Percentiles rank a stretch among this genome's conserved stretches.
phyloP scores from a whole-genome alignment of 805 yeast genomes.

The Saccharomycopsis fermentans region DNA sequence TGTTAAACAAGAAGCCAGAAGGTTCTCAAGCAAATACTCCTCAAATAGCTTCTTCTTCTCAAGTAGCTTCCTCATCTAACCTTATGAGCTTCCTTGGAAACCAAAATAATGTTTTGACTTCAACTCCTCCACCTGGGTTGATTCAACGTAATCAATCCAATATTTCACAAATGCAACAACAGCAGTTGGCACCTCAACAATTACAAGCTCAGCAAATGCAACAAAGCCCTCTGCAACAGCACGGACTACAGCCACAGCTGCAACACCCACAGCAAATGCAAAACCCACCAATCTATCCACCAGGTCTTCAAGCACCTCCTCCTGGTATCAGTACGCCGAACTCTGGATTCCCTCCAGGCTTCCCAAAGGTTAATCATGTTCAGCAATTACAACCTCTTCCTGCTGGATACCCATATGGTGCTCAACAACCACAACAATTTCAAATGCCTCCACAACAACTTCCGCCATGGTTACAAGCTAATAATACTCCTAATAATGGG shows the following conservation, averaged over 20 bases:
- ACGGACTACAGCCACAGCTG: conserved; percentile 12
- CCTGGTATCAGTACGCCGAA: conserved; percentile 5
- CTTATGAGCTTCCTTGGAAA: not conserved
- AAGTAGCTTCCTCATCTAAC: not conserved
- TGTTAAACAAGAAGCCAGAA: conserved; percentile 28
- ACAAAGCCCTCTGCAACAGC: conserved; percentile 19
- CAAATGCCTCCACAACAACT: conserved; percentile 20
- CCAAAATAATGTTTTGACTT: conserved; percentile 4
- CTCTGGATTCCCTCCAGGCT: conserved; percentile 13
- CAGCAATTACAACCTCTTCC: conserved; percentile 15
- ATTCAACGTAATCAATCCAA: conserved; percentile 1
- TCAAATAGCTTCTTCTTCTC: conserved; percentile 4
- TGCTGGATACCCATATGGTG: conserved; percentile 18
- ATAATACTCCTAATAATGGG: conserved; percentile 1
- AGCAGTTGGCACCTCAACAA: conserved; percentile 10
- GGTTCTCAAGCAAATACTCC: conserved; percentile 4
- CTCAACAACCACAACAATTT: conserved; percentile 10
- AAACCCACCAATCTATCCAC: conserved; percentile 9
- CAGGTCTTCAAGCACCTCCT: conserved; percentile 7
- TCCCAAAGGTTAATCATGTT: conserved; percentile 12
- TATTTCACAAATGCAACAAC: conserved; percentile 18
- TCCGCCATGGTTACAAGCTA: conserved; percentile 9
- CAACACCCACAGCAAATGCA: conserved; percentile 20
- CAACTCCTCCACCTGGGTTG: conserved; percentile 19
- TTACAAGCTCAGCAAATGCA: conserved; percentile 8